Evolutionary conservation across 2,329 filamentous ascomycete species (phyloP).

Genomic region (Alternaria arbusti): DNA sequence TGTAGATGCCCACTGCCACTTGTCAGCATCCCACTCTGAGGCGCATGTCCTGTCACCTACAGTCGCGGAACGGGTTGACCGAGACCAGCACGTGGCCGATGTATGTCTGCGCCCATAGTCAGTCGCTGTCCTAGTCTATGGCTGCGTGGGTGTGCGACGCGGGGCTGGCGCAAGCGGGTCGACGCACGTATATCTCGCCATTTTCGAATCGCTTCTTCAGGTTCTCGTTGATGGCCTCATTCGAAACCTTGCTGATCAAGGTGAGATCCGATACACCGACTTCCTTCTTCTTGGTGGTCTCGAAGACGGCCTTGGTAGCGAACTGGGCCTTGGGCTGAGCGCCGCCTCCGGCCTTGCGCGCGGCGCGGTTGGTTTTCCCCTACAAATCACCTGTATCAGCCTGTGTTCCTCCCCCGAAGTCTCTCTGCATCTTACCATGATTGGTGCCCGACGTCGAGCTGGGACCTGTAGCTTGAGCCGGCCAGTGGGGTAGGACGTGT

Average conservation of each 20-base stretch:
- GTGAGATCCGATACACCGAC: conserved; percentile 98
- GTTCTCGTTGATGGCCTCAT: conserved; percentile 99
- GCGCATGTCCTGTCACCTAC: conserved; percentile 52
- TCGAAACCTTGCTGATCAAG: conserved; percentile 96
- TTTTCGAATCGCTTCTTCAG: conserved; percentile 97
- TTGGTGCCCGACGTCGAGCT: conserved; percentile 43
- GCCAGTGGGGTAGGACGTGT: conserved; percentile 18
- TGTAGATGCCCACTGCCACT: conserved; percentile 85
- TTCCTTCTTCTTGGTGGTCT: conserved; percentile 98
- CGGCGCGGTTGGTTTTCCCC: conserved; percentile 65
- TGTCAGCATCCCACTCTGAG: conserved; percentile 45
- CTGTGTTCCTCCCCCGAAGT: conserved; percentile 2
- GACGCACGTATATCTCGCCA: conserved; percentile 86
- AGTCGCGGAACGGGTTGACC: conserved; percentile 95
- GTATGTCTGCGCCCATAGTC: conserved; percentile 70
- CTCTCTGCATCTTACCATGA: conserved; percentile 38
- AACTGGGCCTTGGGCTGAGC: conserved; percentile 62
- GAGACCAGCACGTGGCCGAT: conserved; percentile 99
- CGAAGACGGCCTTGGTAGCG: conserved; percentile 95
- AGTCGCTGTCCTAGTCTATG: conserved; percentile 23
- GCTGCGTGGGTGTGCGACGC: conserved; percentile 19
- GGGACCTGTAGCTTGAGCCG: conserved; percentile 18
- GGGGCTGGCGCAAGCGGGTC: conserved; percentile 32
- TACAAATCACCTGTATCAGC: conserved; percentile 37
- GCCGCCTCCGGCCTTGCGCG: conserved; percentile 58